These are phyloP conservation scores for Rhodotorula graminis DNA, from an alignment of 768 basidiomycete genomes.

Conservation along the genomic window DNA sequence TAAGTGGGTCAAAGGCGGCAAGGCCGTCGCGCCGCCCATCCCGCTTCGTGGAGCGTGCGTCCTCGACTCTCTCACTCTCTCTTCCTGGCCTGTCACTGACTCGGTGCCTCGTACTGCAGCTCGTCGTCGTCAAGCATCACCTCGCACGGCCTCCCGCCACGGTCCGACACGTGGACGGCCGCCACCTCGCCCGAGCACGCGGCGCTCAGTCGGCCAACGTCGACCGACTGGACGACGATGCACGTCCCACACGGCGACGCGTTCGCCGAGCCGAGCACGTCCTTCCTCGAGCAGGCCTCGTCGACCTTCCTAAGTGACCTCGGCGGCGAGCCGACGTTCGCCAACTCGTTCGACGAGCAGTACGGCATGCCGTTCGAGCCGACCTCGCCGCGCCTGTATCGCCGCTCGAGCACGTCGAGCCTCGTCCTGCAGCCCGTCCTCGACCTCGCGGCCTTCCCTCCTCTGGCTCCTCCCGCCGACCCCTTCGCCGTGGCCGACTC, in stretches of 20 bases:
- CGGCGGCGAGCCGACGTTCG: background rate
- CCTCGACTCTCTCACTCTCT: background rate
- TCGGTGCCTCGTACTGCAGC: background rate
- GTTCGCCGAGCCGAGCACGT: background rate
- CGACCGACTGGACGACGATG: background rate
- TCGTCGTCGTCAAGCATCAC: background rate
- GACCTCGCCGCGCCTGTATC: background rate
- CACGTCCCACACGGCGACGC: background rate
- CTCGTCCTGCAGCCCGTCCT: background rate
- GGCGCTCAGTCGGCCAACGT: too few species aligned
- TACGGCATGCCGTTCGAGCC: background rate
- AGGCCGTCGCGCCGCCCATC: constrained; percentile 3
- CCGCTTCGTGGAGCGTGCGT: background rate
- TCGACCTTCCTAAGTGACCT: background rate
- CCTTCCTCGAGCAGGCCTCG: too few species aligned
- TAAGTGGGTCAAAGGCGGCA: constrained; percentile 21
- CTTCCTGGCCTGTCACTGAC: background rate
- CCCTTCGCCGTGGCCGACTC: too few species aligned
- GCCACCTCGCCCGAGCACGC: too few species aligned
- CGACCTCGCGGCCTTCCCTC: background rate
- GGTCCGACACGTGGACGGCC: background rate
- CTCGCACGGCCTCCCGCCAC: background rate
- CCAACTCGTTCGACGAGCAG: too few species aligned
- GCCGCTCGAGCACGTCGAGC: background rate
- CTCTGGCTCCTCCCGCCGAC: background rate